These are phyloP conservation scores for Dryas integrifolia DNA, from an alignment of 331 rosid species.

Conservation along the genomic window DNA sequence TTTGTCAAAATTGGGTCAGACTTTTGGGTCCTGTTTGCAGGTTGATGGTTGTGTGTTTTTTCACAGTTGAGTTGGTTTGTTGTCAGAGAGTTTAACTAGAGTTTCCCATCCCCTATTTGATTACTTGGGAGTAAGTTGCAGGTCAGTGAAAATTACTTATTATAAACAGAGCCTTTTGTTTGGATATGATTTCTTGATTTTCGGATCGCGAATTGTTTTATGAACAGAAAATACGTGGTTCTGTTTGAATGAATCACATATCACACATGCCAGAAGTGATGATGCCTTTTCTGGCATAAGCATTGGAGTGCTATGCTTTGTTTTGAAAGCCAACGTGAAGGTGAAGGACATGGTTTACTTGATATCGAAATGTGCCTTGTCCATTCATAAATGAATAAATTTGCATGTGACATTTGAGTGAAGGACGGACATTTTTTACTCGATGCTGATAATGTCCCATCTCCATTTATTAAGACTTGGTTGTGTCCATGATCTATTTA, in stretches of 20 bases:
- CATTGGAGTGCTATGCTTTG: neutral
- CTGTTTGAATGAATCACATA: neutral
- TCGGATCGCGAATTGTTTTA: neutral
- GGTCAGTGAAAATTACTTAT: slow-evolving; percentile 32
- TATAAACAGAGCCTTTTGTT: slow-evolving; percentile 27
- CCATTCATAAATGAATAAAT: no score
- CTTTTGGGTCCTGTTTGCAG: slow-evolving; percentile 47
- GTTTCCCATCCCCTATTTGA: slow-evolving; percentile 29
- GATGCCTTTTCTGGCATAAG: neutral
- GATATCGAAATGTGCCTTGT: neutral
- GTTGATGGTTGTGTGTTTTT: slow-evolving; percentile 47
- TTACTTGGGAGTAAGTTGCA: slow-evolving; percentile 25
- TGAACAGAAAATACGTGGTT: slow-evolving; percentile 7
- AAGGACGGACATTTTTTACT: no score
- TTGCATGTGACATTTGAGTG: no score
- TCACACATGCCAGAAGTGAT: neutral
- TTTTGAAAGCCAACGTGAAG: neutral
- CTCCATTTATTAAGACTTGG: no score
- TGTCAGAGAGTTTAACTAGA: slow-evolving; percentile 23
- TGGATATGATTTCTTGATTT: slow-evolving; percentile 37
- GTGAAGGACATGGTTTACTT: neutral
- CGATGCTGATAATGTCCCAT: no score
- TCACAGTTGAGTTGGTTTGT: slow-evolving; percentile 35
- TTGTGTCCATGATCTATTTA: no score
- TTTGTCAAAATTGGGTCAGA: slow-evolving; percentile 35